These are phyloP conservation scores for Bipolaris victoriae DNA, from an alignment of 2,329 filamentous ascomycete species.

Conservation along the genomic window DNA sequence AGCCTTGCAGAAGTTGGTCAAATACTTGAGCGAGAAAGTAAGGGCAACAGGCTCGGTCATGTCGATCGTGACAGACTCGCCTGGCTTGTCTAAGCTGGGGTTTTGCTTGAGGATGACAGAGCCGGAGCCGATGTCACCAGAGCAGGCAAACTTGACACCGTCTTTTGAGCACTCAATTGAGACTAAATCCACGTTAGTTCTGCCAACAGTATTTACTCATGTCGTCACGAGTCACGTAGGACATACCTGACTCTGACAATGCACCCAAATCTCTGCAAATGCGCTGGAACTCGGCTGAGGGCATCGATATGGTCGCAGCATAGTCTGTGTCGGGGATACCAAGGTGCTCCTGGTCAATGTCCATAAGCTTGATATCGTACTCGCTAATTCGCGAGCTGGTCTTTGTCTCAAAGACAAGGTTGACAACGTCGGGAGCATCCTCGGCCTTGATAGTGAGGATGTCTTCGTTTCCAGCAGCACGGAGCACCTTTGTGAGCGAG, in stretches of 20 bases:
- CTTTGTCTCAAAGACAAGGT: conserved; percentile 91
- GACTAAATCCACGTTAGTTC: conserved; percentile 61
- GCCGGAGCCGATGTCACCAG: conserved; percentile 94
- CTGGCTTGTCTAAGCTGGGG: conserved; percentile 86
- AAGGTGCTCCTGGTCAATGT: conserved; percentile 99
- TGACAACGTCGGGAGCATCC: conserved; percentile 93
- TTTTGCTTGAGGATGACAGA: conserved; percentile 89
- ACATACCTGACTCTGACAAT: conserved; percentile 92
- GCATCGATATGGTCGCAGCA: conserved; percentile 87
- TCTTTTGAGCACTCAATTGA: conserved; percentile 97
- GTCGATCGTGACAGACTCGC: conserved; percentile 84
- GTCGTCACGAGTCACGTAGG: neutral
- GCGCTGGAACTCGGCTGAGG: conserved; percentile 85
- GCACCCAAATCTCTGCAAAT: conserved; percentile 92
- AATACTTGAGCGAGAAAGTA: conserved; percentile 98
- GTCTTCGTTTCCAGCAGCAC: conserved; percentile 91
- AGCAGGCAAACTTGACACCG: conserved; percentile 91
- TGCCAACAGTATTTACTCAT: conserved; percentile 7
- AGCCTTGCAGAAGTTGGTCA: conserved; percentile 99
- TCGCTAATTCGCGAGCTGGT: conserved; percentile 92
- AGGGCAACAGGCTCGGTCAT: conserved; percentile 90
- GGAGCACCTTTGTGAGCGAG: conserved; percentile 96
- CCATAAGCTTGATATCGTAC: conserved; percentile 99
- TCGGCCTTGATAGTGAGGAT: conserved; percentile 96
- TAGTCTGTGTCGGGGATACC: conserved; percentile 99